Conservation (phyloP, 2,329 filamentous ascomycete species). For the Sclerotinia sclerotiorum region DNA sequence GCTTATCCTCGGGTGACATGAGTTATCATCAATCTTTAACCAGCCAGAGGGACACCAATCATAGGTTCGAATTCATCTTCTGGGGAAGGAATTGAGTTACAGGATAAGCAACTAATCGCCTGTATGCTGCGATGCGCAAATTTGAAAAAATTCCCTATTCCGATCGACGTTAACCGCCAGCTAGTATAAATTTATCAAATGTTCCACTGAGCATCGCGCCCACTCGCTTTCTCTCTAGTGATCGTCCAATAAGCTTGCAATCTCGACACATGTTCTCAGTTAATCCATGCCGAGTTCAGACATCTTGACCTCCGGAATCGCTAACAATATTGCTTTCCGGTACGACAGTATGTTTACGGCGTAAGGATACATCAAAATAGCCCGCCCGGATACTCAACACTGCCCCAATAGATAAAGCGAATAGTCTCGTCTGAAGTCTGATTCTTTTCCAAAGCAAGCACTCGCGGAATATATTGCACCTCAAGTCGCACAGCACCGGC, state of each 20-base stretch:
- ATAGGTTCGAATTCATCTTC: neutral
- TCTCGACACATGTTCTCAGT: neutral
- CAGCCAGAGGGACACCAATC: neutral
- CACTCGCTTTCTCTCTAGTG: neutral
- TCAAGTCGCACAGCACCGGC: neutral
- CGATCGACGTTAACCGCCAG: neutral
- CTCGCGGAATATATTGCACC: neutral
- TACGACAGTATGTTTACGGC: neutral
- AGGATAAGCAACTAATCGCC: neutral
- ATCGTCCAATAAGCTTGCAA: neutral
- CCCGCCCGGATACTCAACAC: neutral
- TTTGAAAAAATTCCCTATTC: neutral
- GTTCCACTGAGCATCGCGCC: neutral
- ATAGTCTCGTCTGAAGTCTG: neutral
- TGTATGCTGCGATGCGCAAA: neutral
- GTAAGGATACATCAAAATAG: no score
- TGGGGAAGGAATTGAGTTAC: neutral
- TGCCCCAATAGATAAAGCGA: neutral
- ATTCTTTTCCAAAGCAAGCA: neutral
- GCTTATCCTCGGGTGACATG: conserved; percentile 4
- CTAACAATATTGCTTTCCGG: neutral
- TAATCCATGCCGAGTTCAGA: neutral
- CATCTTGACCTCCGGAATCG: neutral
- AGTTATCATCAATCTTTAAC: neutral
- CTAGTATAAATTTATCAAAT: neutral